Conservation (phyloP, 352 stramenopile species). For the Globisporangium barbulae region DNA sequence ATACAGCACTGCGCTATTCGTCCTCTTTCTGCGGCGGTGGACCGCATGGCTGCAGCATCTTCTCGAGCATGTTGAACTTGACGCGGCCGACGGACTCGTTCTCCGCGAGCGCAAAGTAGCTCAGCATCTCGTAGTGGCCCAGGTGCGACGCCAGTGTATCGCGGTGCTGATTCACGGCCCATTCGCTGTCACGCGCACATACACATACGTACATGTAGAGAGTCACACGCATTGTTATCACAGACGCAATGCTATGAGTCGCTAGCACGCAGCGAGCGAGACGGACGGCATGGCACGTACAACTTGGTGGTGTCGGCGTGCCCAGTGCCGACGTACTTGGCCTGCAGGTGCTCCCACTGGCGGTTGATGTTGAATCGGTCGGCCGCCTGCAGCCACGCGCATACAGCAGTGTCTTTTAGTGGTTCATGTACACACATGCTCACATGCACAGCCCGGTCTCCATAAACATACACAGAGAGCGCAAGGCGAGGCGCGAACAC, state of each 20-base stretch:
- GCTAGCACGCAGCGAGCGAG: background rate
- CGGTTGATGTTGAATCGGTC: constrained; percentile 92
- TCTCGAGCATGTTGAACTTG: constrained; percentile 64
- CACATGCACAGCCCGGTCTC: background rate
- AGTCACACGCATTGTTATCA: background rate
- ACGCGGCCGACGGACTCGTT: constrained; percentile 95
- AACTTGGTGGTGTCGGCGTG: constrained; percentile 97
- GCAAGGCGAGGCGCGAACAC: too few species aligned
- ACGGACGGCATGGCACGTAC: constrained; percentile 40
- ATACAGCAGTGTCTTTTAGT: background rate
- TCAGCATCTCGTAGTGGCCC: constrained; percentile 97
- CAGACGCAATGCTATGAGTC: background rate
- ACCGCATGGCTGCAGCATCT: constrained; percentile 82
- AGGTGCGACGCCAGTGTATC: constrained; percentile 97
- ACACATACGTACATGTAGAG: background rate
- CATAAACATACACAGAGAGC: too few species aligned
- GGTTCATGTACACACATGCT: background rate
- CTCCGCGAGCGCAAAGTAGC: constrained; percentile 97
- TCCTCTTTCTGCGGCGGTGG: constrained; percentile 73
- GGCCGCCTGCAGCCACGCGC: constrained; percentile 42
- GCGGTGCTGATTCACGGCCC: constrained; percentile 97
- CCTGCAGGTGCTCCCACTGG: constrained; percentile 93
- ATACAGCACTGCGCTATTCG: constrained; percentile 31
- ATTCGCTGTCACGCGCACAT: constrained; percentile 78
- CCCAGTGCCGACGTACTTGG: constrained; percentile 94